These are phyloP conservation scores for Verbascum thapsus DNA, from an alignment of 257 asterid species.

Conservation along the genomic window DNA sequence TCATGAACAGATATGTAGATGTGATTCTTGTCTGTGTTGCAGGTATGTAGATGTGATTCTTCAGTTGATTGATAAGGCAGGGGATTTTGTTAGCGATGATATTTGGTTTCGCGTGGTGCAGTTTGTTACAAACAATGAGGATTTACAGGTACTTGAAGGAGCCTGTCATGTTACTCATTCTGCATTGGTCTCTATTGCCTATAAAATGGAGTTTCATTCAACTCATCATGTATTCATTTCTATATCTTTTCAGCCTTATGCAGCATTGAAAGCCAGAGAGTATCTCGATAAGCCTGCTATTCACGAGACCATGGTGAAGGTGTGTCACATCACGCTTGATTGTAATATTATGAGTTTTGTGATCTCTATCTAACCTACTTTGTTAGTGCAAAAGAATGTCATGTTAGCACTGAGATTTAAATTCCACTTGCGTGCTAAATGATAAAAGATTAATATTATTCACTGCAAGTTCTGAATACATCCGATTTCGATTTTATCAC, in stretches of 20 bases:
- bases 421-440: slow-evolving; percentile 25
- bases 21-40: slow-evolving; percentile 31
- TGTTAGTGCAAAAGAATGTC: slow-evolving; percentile 16
- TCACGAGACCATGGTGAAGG: slow-evolving; percentile 98
- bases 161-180: slow-evolving; percentile 17
- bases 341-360: slow-evolving; percentile 10
- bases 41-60: slow-evolving; percentile 98
- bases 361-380: slow-evolving; percentile 6
- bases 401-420: slow-evolving; percentile 4
- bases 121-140: slow-evolving; percentile 92
- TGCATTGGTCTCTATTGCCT: slow-evolving; percentile 23
- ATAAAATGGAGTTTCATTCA: slow-evolving; percentile 21
- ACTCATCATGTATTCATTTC: slow-evolving; percentile 24
- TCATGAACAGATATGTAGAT: background rate
- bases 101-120: slow-evolving; percentile 99
- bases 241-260: slow-evolving; percentile 69
- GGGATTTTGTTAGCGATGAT: slow-evolving; percentile 97
- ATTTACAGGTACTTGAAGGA: slow-evolving; percentile 69
- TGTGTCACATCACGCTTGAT: slow-evolving; percentile 33
- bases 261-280: slow-evolving; percentile 88
- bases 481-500: slow-evolving; percentile 14
- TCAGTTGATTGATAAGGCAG: slow-evolving; percentile 98
- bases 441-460: slow-evolving; percentile 10
- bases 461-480: slow-evolving; percentile 16
- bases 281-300: slow-evolving; percentile 92